Evolutionary conservation across 148 eudicot species (phyloP), one percentile per base, ranked within the genome.

Genomic region (Mesembryanthemum crystallinum): DNA sequence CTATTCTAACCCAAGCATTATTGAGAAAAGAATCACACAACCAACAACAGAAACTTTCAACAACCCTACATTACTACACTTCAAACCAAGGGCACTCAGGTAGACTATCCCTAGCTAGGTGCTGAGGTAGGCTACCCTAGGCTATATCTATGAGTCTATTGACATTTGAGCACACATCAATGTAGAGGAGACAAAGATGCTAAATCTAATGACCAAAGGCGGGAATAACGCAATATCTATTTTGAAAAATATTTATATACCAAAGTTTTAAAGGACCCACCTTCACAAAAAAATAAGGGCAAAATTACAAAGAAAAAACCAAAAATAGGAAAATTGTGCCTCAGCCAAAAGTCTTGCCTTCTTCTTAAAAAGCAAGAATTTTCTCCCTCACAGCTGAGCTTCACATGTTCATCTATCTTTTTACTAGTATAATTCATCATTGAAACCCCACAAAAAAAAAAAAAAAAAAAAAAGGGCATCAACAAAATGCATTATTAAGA

Each of bases 161-260:
- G n/a, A 33, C 11, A 13, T 72, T 72, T 55, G 55, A 37, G 74
- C 55, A 64, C 9, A 21, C 12, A 51, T 29, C 33, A 18, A 64
- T 32, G 21, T 47, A n/a, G 52, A 57, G 29, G 24, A 24, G 23
- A 58, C 12, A 51, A 29, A 15, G 43, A 15, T 65, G 20, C 66
- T 5, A 39, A 67, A 59, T 39, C 27, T 4, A 30, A 52, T 30
- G 10, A 30, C 68, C 42, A 80, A 51, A 64, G 83, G 86, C 86
- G 84, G 86, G 81, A 83, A 83, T 76, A 42, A 75, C 27, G 78
- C 79, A 45, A 27, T 49, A 47, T 74, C 29, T 69, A 35, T 66
- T 77, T 74, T 69, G 70, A 77, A 81, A 54, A 30, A 32, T 12
- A 45, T 12, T 25, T 6, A 10, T 7, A 67, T 24, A 23, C 42